These are phyloP conservation scores for Fusarium palustre DNA, from an alignment of 2,329 filamentous ascomycete species.

Conservation along the genomic window DNA sequence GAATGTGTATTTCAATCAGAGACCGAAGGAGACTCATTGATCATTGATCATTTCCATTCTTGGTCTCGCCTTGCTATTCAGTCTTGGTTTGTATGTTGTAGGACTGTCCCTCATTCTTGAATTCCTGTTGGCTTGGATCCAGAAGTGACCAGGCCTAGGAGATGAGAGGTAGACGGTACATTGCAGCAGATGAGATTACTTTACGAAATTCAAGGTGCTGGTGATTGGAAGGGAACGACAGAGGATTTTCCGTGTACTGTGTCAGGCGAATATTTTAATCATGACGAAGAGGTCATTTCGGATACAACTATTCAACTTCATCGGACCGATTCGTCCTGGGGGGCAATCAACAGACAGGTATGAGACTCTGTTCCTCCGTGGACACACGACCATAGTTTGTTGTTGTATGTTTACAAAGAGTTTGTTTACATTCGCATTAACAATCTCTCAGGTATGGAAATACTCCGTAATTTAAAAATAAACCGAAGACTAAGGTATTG, in stretches of 20 bases:
- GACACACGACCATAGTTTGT: fast-evolving
- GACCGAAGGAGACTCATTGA: neutral
- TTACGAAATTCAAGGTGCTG: neutral
- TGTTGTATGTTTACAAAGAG: neutral
- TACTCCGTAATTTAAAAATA: neutral
- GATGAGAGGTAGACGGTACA: neutral
- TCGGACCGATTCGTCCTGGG: neutral
- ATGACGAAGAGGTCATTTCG: neutral
- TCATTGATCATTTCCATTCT: neutral
- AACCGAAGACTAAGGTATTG: neutral
- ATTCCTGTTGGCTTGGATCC: neutral
- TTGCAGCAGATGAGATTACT: neutral
- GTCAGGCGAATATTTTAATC: neutral
- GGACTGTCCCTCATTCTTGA: neutral
- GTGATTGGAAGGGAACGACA: neutral
- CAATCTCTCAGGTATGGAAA: neutral
- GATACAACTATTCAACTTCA: neutral
- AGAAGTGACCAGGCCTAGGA: neutral
- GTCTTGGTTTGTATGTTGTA: neutral
- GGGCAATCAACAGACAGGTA: neutral
- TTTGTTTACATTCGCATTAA: neutral
- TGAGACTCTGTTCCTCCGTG: too few relatives aligned
- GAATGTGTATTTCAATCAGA: too few relatives aligned
- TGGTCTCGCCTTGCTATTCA: neutral
- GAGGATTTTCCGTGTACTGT: neutral